Conservation (phyloP, 305 asterid species). For the Fraxinus sp. region DNA sequence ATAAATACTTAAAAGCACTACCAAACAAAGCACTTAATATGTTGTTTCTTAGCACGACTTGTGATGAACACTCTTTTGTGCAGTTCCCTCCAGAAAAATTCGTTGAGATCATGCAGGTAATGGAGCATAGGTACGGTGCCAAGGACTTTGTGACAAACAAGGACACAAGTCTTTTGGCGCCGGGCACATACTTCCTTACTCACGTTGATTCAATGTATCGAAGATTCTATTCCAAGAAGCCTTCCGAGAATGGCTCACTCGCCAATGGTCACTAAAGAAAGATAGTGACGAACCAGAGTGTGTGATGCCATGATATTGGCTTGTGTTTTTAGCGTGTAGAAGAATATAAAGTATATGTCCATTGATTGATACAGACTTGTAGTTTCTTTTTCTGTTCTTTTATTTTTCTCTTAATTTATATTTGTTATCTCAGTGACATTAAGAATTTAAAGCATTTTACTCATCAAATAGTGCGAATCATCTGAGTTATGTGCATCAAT, state of each 20-base stretch:
- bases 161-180: conserved; percentile 78
- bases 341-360: conserved; percentile 26
- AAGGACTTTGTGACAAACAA: conserved; percentile 82
- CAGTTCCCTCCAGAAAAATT: conserved; percentile 88
- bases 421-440: not conserved
- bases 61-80: not conserved
- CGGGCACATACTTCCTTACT: conserved; percentile 86
- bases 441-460: not conserved
- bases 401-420: not conserved
- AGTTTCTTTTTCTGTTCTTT: not conserved
- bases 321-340: conserved; percentile 33
- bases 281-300: not conserved
- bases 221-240: conserved; percentile 77
- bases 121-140: conserved; percentile 97
- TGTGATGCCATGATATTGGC: conserved; percentile 19
- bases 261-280: conserved; percentile 67
- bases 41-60: not conserved
- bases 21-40: not conserved
- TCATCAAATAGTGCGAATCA: not conserved
- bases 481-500: not conserved
- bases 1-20: not conserved
- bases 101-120: conserved; percentile 69
- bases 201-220: conserved; percentile 93
- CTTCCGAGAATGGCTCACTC: conserved; percentile 47
- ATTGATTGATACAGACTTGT: conserved; percentile 3